These are phyloP conservation scores for Mucor irregularis DNA, from an alignment of 371 early-diverging fungal genomes.

Conservation along the genomic window DNA sequence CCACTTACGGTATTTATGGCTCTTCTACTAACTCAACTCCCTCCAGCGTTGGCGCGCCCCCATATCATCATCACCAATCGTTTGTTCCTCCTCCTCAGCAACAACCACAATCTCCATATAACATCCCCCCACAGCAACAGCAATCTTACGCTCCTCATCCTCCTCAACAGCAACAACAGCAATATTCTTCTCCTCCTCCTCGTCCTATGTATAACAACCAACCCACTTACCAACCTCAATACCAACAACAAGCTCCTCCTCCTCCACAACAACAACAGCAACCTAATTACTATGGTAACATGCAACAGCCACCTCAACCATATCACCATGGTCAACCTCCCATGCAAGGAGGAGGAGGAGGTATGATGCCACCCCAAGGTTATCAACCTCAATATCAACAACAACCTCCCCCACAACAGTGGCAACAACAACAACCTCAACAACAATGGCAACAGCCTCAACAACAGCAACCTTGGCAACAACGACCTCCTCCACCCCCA, in stretches of 20 bases:
- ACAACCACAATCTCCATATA: conserved; percentile 12
- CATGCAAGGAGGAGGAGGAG: background rate
- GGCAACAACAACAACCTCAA: conserved; percentile 23
- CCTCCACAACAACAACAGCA: conserved; percentile 22
- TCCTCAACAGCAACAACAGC: conserved; percentile 13
- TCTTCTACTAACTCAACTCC: no score
- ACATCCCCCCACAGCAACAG: background rate
- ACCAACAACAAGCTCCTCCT: conserved; percentile 27
- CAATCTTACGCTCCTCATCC: conserved; percentile 1
- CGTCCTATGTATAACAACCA: conserved; percentile 7
- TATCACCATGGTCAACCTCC: conserved; percentile 1
- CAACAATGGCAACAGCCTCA: conserved; percentile 23
- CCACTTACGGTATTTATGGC: conserved; percentile 9
- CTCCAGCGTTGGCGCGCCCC: no score
- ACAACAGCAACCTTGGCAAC: conserved; percentile 21
- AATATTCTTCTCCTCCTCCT: conserved; percentile 19
- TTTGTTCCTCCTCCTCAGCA: conserved; percentile 18
- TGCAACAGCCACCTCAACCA: conserved; percentile 1
- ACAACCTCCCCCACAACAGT: conserved; percentile 23
- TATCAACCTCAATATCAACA: conserved; percentile 7
- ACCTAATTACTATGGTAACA: conserved; percentile 20
- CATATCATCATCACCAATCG: conserved; percentile 9
- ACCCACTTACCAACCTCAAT: conserved; percentile 20
- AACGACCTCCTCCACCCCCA: conserved; percentile 15
- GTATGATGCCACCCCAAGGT: background rate